phyloP scores from a whole-genome alignment of 306 rosid genomes.

The Prunus campanulata region DNA sequence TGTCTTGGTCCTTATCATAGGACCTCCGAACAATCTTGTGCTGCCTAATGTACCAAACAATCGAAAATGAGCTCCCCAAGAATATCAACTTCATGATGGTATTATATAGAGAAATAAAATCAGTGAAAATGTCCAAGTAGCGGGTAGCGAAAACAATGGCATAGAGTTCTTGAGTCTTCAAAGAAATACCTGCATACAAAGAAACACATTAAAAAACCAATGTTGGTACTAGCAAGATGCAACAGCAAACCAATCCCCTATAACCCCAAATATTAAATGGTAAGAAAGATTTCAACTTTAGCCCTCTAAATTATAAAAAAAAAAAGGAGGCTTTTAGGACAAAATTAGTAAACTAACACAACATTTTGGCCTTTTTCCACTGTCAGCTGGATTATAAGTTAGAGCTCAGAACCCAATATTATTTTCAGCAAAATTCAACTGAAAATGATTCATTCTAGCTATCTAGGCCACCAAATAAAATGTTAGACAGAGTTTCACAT shows the following conservation, averaged over 20 bases:
- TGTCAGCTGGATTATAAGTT: background rate
- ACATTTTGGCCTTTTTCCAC: background rate
- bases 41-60: conserved; percentile 86
- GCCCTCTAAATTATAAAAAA: background rate
- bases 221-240: background rate
- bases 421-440: background rate
- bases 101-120: conserved; percentile 62
- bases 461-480: background rate
- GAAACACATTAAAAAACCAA: background rate
- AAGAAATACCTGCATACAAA: conserved; percentile 62
- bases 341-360: no score
- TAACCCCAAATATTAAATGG: background rate
- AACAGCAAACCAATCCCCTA: background rate
- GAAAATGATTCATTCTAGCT: background rate
- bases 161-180: conserved; percentile 94
- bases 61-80: conserved; percentile 85
- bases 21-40: conserved; percentile 86
- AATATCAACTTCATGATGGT: conserved; percentile 77
- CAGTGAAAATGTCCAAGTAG: conserved; percentile 75
- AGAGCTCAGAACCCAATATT: background rate
- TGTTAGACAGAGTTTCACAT: background rate
- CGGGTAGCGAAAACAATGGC: conserved; percentile 79
- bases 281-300: background rate
- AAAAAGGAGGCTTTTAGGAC: background rate
- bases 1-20: conserved; percentile 89